Evolutionary conservation across 768 basidiomycete species (phyloP).

Genomic region (Boletus subcaerulescens): DNA sequence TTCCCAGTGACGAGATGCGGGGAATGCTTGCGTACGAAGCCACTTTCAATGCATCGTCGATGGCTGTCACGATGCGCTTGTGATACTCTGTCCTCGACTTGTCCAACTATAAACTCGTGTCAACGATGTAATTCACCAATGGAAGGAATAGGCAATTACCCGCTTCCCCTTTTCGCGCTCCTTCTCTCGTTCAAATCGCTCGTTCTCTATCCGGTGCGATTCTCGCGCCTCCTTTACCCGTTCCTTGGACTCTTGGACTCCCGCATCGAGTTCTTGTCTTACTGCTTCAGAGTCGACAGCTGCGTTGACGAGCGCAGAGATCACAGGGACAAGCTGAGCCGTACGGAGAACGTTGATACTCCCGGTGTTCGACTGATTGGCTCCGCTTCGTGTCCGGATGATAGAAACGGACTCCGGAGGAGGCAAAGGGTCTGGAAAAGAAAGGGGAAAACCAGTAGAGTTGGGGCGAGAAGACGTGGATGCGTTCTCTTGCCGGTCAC

Average conservation of each 20-base stretch:
- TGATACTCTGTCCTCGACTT: constrained; percentile 47
- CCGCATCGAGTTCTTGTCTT: constrained; percentile 61
- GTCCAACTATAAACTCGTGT: constrained; percentile 32
- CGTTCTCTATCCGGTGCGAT: constrained; percentile 34
- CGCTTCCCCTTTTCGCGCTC: constrained; percentile 51
- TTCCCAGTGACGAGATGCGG: constrained; percentile 64
- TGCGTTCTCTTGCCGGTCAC: constrained; percentile 31
- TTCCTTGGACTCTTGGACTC: constrained; percentile 55
- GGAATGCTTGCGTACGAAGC: constrained; percentile 42
- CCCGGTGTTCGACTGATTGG: constrained; percentile 25
- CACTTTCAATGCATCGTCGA: constrained; percentile 59
- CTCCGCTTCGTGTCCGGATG: constrained; percentile 48
- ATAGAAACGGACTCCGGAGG: constrained; percentile 41
- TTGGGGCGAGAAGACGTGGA: constrained; percentile 12
- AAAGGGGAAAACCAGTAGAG: constrained; percentile 21
- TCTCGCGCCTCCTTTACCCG: constrained; percentile 49
- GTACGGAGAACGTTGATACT: constrained; percentile 39
- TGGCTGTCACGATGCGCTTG: constrained; percentile 43
- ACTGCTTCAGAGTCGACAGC: constrained; percentile 45
- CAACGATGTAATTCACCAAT: not conserved
- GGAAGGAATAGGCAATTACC: constrained; percentile 2
- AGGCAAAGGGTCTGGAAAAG: constrained; percentile 60
- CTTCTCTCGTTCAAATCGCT: constrained; percentile 30
- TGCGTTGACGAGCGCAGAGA: constrained; percentile 56
- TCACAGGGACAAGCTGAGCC: constrained; percentile 65